Conservation (phyloP, 2,329 filamentous ascomycete genomes). For the Trichoderma simmonsii region DNA sequence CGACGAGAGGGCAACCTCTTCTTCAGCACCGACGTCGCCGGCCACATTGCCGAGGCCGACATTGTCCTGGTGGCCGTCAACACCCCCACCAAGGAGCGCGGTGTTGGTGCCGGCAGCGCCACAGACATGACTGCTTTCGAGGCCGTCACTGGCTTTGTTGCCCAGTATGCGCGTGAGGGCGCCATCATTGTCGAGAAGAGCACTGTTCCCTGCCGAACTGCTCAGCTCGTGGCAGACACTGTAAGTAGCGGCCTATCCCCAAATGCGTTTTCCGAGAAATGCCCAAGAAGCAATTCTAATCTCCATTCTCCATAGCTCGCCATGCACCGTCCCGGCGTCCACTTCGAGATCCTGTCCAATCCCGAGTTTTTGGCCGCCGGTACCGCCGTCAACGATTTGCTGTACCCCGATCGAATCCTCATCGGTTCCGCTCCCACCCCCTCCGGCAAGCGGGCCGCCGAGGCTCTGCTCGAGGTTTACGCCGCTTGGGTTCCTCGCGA, state of each 20-base stretch:
- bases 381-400: conserved; percentile 68
- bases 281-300: neutral
- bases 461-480: conserved; percentile 63
- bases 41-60: conserved; percentile 63
- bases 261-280: neutral
- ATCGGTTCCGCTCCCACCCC: conserved; percentile 66
- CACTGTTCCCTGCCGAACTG: conserved; percentile 74
- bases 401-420: conserved; percentile 68
- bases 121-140: conserved; percentile 73
- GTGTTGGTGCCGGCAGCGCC: conserved; percentile 66
- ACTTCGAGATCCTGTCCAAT: conserved; percentile 76
- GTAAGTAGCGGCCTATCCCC: conserved; percentile 41
- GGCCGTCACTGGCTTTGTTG: conserved; percentile 64
- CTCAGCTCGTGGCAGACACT: conserved; percentile 65
- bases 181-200: conserved; percentile 80
- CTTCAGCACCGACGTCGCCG: conserved; percentile 67
- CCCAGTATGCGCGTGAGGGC: conserved; percentile 60
- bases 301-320: conserved; percentile 41
- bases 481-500: conserved; percentile 65
- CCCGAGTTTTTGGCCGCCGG: conserved; percentile 79
- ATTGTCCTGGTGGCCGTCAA: conserved; percentile 75
- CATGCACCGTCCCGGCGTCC: conserved; percentile 58
- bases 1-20: conserved; percentile 62
- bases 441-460: conserved; percentile 59
- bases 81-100: conserved; percentile 71